Base-by-base conservation (phyloP, 768 basidiomycete species). In the Pulveroboletus frians region DNA sequence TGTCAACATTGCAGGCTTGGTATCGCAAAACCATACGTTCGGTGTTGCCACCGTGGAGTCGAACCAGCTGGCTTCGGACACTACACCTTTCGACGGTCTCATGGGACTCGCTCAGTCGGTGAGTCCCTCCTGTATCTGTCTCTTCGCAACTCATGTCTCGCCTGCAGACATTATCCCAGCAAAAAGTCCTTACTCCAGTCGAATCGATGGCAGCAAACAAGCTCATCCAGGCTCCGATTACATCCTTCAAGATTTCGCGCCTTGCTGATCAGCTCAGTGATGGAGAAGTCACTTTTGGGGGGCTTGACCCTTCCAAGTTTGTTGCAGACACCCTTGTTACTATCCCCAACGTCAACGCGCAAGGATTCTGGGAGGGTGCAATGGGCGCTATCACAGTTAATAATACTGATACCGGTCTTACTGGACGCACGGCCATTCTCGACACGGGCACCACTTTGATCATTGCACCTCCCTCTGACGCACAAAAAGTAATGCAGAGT, bases 251-350 rank as follows among this genome's bases (percentile, higher is more conserved):
- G 71, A 81, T 94, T 48, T 75, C 87, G 3, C 85, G 91, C 49
- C 69, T 84, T 30, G 73, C 77, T 9, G 88, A 92, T 61, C 69
- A 76, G 57, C 63, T 68, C 17, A 71, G 77, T 47, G 85, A 90
- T 56, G 90, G 90, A 43, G 77, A 89, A 68, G 76, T 92, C 50
- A 89, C 89, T 8, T 87, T 93, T 54, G 91, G 90, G 30, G 84
- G 77, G 11, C 74, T 90, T 30, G 87, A 92, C 67, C 11, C 69
- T 9, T 71, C 77, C 53, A 89, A 91, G 67, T 88, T 89, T 63
- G 76, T 83, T 55, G 47, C 73, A 6, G 51, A 58, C 15, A 83
- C 86, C 3, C 72, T 88, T 32, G 73, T 77, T 37, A 80, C 77
- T 1, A 48, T 90, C 43, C 57, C 66, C 46, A 90, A 88, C 56